Evolutionary conservation across 2,329 filamentous ascomycete species (phyloP), one percentile per base, ranked within the genome.

Genomic region (Nemania diffusa): DNA sequence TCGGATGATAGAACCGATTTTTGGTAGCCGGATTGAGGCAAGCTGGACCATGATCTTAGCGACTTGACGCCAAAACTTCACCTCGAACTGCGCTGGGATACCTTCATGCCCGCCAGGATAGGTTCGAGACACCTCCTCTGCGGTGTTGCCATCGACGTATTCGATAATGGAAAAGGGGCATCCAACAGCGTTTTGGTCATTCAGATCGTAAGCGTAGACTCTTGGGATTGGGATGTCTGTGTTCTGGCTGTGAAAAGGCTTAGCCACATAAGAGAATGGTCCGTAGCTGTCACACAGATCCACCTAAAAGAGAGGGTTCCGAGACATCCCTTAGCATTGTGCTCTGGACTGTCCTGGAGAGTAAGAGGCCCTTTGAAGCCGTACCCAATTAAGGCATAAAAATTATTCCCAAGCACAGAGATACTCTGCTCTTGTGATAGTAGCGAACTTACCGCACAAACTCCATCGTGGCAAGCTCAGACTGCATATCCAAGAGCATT

Each of bases 391-490:
- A n/a, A n/a, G n/a, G n/a, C n/a, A n/a, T n/a, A n/a, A n/a, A n/a
- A n/a, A n/a, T n/a, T n/a, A n/a, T n/a, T n/a, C n/a, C n/a, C n/a
- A n/a, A n/a, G n/a, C n/a, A n/a, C n/a, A n/a, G n/a, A n/a, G n/a
- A n/a, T n/a, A n/a, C n/a, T n/a, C n/a, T n/a, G n/a, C n/a, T n/a
- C n/a, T n/a, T n/a, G n/a, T n/a, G n/a, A n/a, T n/a, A n/a, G 32
- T 42, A 44, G 24, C 6, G 2, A 48, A 51, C 65, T 48, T 0
- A 64, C 65, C 53, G 58, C 6, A 67, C 42, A 34, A 64, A 67
- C 34, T 60, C 64, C 60, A 67, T 67, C 50, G 60, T 64, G 15
- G 65, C 65, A 42, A 67, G 26, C 42, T 67, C 65, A 29, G 60
- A 52, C n/a, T 64, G 20, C 40, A 44, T 44, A 44, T 44, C 40